phyloP scores from a whole-genome alignment of 495 filamentous ascomycete species.

The Penicillium silybi region DNA sequence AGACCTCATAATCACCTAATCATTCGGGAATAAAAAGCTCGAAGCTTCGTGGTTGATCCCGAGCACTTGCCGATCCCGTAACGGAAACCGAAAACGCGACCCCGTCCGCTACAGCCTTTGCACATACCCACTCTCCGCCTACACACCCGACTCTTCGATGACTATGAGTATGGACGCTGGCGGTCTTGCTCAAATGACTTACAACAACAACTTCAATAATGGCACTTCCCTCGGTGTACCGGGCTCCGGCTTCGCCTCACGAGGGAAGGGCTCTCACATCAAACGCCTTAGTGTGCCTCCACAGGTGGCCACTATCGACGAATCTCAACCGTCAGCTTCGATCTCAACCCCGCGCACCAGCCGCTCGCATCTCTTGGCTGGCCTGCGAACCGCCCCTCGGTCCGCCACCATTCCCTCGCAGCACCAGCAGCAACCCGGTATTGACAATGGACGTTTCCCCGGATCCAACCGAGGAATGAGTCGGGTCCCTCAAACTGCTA shows the following conservation, averaged over 20 bases:
- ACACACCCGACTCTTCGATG: constrained; percentile 12
- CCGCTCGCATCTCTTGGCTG: constrained; percentile 89
- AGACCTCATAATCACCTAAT: constrained; percentile 40
- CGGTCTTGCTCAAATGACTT: constrained; percentile 99
- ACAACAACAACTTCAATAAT: constrained; percentile 67
- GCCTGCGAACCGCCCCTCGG: constrained; percentile 88
- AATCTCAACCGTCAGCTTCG: constrained; percentile 50
- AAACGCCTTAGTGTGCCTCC: constrained; percentile 73
- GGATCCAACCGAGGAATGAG: constrained; percentile 35
- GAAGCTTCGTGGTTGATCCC: constrained; percentile 33
- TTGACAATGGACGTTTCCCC: constrained; percentile 45
- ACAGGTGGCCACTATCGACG: constrained; percentile 62
- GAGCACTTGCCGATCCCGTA: constrained; percentile 17
- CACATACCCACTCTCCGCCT: constrained; percentile 33
- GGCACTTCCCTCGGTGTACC: constrained; percentile 66
- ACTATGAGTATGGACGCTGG: constrained; percentile 91
- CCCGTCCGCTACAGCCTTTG: constrained; percentile 21
- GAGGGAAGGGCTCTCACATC: constrained; percentile 74
- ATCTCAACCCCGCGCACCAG: constrained; percentile 82
- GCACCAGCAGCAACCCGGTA: constrained; percentile 45
- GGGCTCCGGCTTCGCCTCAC: constrained; percentile 74
- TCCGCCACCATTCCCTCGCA: constrained; percentile 69
- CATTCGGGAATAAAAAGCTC: constrained; percentile 18
- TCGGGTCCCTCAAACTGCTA: constrained; percentile 60
- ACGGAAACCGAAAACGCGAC: constrained; percentile 14